Percentiles rank a stretch among this genome's conserved stretches.
Conservation (phyloP, 2,329 filamentous ascomycete species). For the Colletotrichum filicis region DNA sequence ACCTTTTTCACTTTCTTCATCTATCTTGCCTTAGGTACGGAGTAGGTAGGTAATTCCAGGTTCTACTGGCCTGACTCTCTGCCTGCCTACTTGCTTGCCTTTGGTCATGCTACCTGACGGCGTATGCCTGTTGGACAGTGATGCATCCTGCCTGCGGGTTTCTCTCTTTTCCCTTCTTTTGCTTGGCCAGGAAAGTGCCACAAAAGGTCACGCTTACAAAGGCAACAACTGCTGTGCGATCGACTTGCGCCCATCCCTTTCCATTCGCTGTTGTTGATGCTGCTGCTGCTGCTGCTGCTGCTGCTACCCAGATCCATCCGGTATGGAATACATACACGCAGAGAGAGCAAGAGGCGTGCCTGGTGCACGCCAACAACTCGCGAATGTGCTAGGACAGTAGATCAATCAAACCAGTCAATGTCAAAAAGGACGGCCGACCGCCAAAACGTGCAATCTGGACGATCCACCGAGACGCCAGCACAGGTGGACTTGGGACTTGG, state of each 20-base stretch:
- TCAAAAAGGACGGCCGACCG: conserved; percentile 21
- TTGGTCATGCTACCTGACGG: too few relatives aligned
- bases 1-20: background rate
- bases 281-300: too few relatives aligned
- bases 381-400: background rate
- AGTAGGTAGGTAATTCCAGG: too few relatives aligned
- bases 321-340: background rate
- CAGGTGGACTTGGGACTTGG: background rate
- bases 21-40: background rate
- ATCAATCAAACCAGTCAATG: conserved; percentile 12
- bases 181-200: background rate
- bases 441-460: conserved; percentile 22
- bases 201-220: background rate
- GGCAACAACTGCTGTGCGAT: background rate
- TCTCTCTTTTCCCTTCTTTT: background rate
- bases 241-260: background rate
- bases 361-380: background rate
- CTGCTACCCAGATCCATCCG: background rate
- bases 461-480: conserved; percentile 24
- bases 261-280: too few relatives aligned
- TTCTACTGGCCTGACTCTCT: background rate
- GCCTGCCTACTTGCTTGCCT: background rate
- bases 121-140: background rate
- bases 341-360: background rate
- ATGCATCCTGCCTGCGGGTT: background rate